Conservation (phyloP, 371 early-diverging fungal genomes). For the Mucor sp. region DNA sequence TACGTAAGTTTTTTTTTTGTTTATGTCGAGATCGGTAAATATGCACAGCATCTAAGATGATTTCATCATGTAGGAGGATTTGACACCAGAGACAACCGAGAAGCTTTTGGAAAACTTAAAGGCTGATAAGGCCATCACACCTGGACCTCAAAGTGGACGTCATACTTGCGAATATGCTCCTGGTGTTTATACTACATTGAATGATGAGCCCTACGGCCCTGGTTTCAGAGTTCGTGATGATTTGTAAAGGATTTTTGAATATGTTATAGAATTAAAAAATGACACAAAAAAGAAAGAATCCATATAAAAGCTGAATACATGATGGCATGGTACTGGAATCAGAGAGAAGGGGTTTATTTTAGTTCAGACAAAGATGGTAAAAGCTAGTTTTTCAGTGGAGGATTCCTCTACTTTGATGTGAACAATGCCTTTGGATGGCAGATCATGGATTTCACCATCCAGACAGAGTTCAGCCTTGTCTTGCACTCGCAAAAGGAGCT, state of each 20-base stretch:
- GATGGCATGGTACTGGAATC: too few relatives aligned
- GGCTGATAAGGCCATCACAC: slow-evolving; percentile 71
- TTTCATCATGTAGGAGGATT: slow-evolving; percentile 75
- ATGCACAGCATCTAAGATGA: neutral
- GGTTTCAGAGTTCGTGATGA: slow-evolving; percentile 89
- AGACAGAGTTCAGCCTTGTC: slow-evolving; percentile 43
- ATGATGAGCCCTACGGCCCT: slow-evolving; percentile 87
- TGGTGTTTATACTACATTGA: slow-evolving; percentile 82
- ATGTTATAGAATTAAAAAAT: slow-evolving; percentile 11
- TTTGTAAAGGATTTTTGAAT: slow-evolving; percentile 54
- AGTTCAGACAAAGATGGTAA: slow-evolving; percentile 18
- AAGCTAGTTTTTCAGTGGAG: slow-evolving; percentile 3
- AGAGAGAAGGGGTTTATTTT: neutral
- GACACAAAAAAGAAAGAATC: neutral
- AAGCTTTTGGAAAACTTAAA: slow-evolving; percentile 88
- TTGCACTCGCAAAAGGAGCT: slow-evolving; percentile 34
- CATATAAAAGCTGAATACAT: too few relatives aligned
- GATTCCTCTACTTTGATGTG: slow-evolving; percentile 34
- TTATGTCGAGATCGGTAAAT: neutral
- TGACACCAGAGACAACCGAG: slow-evolving; percentile 90
- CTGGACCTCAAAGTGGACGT: slow-evolving; percentile 88
- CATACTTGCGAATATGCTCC: slow-evolving; percentile 84
- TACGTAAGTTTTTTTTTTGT: slow-evolving; percentile 67
- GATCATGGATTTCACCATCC: slow-evolving; percentile 45
- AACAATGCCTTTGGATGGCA: slow-evolving; percentile 35